Percentiles rank a stretch among this genome's conserved stretches.
phyloP scores from a whole-genome alignment of 441 rosid species.

The Erysimum pusillum region DNA sequence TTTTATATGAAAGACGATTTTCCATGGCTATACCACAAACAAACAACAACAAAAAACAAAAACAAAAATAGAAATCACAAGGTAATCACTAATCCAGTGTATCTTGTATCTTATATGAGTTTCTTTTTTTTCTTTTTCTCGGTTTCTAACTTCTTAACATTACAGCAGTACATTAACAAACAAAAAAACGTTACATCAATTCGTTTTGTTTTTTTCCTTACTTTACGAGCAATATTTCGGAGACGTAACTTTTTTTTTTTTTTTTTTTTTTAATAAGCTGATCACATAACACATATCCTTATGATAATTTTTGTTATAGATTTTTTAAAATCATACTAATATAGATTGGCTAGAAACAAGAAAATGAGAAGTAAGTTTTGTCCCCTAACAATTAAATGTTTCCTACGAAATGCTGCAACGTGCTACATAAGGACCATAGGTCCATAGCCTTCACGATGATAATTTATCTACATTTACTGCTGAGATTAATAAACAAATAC shows the following conservation, averaged over 20 bases:
- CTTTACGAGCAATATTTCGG: not conserved
- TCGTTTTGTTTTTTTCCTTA: not conserved
- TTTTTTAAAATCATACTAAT: not conserved
- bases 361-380: not conserved
- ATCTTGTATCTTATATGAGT: too few relatives aligned
- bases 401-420: conserved; percentile 9
- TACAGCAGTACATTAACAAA: too few relatives aligned
- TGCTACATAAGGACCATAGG: conserved; percentile 9
- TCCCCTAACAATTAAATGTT: conserved; percentile 6
- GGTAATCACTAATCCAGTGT: too few relatives aligned
- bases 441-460: conserved; percentile 3
- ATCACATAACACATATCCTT: not conserved
- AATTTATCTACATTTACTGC: conserved; percentile 16
- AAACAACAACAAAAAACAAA: too few relatives aligned
- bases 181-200: not conserved
- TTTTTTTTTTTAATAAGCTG: not conserved
- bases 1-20: conserved; percentile 3
- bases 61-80: too few relatives aligned
- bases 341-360: not conserved
- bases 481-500: not conserved
- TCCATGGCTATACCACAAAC: not conserved
- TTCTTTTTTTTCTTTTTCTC: not conserved
- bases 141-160: not conserved
- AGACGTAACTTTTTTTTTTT: not conserved
- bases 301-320: not conserved